phyloP scores from a whole-genome alignment of 257 asterid genomes.

The Solanum piurae region DNA sequence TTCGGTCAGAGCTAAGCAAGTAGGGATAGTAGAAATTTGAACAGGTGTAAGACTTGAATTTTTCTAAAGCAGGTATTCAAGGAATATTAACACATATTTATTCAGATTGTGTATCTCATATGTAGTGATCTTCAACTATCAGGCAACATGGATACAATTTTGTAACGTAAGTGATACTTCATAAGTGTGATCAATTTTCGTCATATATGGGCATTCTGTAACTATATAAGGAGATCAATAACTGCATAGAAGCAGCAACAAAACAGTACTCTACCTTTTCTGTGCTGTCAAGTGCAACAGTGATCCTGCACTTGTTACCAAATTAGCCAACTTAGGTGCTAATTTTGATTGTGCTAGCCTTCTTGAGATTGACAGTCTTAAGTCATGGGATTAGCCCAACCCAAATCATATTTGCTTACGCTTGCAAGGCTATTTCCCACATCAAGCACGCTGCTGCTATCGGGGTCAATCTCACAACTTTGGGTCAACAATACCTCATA shows the following conservation, averaged over 20 bases:
- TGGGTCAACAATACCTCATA: background rate
- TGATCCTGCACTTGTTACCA: background rate
- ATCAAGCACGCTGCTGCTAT: background rate
- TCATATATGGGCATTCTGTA: background rate
- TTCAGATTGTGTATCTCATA: background rate
- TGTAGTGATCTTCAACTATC: background rate
- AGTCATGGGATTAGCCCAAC: background rate
- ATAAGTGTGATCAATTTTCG: background rate
- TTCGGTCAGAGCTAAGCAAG: background rate
- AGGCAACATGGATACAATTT: background rate
- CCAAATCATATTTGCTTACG: background rate
- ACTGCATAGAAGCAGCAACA: background rate
- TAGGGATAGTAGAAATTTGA: background rate
- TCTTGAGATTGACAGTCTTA: background rate
- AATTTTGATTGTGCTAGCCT: constrained; percentile 5
- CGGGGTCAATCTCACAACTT: constrained; percentile 2
- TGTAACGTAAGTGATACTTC: background rate
- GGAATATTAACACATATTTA: background rate
- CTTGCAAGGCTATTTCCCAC: background rate
- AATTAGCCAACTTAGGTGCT: background rate
- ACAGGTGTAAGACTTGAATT: background rate
- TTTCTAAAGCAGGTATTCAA: background rate
- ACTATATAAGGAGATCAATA: background rate
- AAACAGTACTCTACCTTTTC: background rate
- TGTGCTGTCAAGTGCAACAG: background rate